Conservation (phyloP, 208 protist species). For the Wallacemonas sp. region DNA sequence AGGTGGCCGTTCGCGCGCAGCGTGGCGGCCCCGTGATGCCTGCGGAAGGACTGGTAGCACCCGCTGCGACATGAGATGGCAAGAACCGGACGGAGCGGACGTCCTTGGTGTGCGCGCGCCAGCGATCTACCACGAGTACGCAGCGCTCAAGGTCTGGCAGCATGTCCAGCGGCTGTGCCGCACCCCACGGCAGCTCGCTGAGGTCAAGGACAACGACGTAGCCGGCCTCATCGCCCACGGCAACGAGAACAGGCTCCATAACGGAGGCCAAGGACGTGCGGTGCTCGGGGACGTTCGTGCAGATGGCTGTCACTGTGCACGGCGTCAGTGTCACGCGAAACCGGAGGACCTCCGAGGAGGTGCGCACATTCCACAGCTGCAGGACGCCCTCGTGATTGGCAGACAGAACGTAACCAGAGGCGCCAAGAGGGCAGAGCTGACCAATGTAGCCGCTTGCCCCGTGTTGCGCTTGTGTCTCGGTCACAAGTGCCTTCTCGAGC, state of each 20-base stretch:
- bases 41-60: background rate
- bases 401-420: slow-evolving; percentile 51
- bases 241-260: slow-evolving; percentile 27
- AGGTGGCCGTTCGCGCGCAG: slow-evolving; percentile 1
- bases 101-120: slow-evolving; percentile 62
- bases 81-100: slow-evolving; percentile 51
- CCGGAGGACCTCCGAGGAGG: slow-evolving; percentile 58
- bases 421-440: slow-evolving; percentile 32
- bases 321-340: slow-evolving; percentile 51
- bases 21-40: background rate
- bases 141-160: slow-evolving; percentile 20
- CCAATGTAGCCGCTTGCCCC: slow-evolving; percentile 40
- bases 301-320: background rate
- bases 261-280: background rate
- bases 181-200: slow-evolving; percentile 22
- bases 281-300: background rate
- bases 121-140: slow-evolving; percentile 59
- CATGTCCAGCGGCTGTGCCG: background rate
- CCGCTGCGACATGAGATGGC: background rate
- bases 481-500: background rate
- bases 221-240: slow-evolving; percentile 59
- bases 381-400: slow-evolving; percentile 76
- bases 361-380: slow-evolving; percentile 80
- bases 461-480: slow-evolving; percentile 20
- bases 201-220: slow-evolving; percentile 66